phyloP scores from a whole-genome alignment of 202 grass and related monocot species.

The Dendrocalamus latiflorus region DNA sequence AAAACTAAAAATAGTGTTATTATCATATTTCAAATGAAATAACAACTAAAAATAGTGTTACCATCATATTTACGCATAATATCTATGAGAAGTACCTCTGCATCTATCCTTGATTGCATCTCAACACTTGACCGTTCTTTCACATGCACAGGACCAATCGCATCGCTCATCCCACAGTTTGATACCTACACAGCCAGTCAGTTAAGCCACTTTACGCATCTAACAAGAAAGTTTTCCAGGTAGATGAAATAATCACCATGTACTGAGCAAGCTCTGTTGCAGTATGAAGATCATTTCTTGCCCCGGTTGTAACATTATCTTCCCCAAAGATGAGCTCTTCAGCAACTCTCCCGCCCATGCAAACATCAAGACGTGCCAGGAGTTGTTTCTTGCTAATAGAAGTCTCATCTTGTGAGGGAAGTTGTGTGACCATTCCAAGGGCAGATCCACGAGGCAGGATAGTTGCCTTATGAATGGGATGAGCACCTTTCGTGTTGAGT shows the following conservation, averaged over 20 bases:
- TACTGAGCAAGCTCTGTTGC: conserved; percentile 97
- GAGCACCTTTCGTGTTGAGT: conserved; percentile 80
- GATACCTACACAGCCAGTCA: conserved; percentile 64
- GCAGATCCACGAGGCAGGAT: conserved; percentile 95
- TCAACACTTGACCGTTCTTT: conserved; percentile 84
- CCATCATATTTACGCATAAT: neutral
- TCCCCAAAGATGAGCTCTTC: conserved; percentile 98
- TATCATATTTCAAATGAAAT: neutral
- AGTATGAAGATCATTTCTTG: conserved; percentile 90
- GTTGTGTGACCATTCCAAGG: conserved; percentile 97
- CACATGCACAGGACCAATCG: conserved; percentile 88
- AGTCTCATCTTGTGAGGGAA: conserved; percentile 94
- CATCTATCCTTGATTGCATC: conserved; percentile 98
- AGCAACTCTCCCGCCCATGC: conserved; percentile 96
- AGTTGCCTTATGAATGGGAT: conserved; percentile 96
- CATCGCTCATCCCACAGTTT: conserved; percentile 95
- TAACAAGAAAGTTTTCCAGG: neutral
- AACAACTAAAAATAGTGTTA: neutral
- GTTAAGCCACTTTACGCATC: conserved; percentile 19
- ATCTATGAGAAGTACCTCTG: conserved; percentile 50
- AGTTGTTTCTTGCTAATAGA: conserved; percentile 98
- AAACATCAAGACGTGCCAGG: conserved; percentile 94
- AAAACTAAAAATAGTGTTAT: neutral
- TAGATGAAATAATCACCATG: conserved; percentile 63
- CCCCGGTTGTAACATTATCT: conserved; percentile 92